Evolutionary conservation across 805 yeast species (phyloP).

Genomic region (Lipomyces sp.): DNA sequence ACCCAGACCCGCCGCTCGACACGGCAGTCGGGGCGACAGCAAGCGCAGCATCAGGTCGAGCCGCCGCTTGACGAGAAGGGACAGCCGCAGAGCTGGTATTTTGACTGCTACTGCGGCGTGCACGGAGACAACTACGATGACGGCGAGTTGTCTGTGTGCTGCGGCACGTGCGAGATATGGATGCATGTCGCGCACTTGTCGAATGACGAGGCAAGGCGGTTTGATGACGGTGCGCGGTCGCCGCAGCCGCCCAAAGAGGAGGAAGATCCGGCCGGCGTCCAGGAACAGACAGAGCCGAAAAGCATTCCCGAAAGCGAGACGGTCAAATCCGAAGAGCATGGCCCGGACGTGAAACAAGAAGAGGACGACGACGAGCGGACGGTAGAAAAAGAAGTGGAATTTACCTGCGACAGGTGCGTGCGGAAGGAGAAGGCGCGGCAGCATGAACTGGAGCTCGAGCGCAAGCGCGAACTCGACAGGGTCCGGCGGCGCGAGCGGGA

Average conservation of each 20-base stretch:
- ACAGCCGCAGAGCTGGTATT: slow-evolving; percentile 36
- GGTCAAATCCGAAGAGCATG: too few relatives aligned
- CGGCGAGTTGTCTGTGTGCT: slow-evolving; percentile 39
- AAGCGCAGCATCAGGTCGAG: slow-evolving; percentile 6
- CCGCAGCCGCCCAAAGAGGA: slow-evolving; percentile 3
- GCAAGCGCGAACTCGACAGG: slow-evolving; percentile 21
- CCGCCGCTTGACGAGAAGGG: slow-evolving; percentile 11
- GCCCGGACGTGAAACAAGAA: slow-evolving; percentile 8
- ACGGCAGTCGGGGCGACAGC: slow-evolving; percentile 15
- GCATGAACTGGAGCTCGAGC: slow-evolving; percentile 19
- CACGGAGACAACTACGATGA: slow-evolving; percentile 43
- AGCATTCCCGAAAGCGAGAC: too few relatives aligned
- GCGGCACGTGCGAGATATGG: slow-evolving; percentile 43
- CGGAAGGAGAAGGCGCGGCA: slow-evolving; percentile 21
- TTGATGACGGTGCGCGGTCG: slow-evolving; percentile 12
- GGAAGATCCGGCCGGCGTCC: neutral
- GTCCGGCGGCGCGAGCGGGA: slow-evolving; percentile 26
- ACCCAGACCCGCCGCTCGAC: slow-evolving; percentile 14
- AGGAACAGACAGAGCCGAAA: slow-evolving; percentile 3
- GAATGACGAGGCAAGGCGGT: slow-evolving; percentile 23
- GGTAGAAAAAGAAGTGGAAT: slow-evolving; percentile 17
- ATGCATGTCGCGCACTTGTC: slow-evolving; percentile 41
- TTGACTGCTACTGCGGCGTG: slow-evolving; percentile 44
- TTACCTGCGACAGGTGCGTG: slow-evolving; percentile 22
- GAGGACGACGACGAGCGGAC: slow-evolving; percentile 3